These are phyloP conservation scores for Termitomyces bulborhizus DNA, from an alignment of 768 basidiomycete species.

Conservation along the genomic window DNA sequence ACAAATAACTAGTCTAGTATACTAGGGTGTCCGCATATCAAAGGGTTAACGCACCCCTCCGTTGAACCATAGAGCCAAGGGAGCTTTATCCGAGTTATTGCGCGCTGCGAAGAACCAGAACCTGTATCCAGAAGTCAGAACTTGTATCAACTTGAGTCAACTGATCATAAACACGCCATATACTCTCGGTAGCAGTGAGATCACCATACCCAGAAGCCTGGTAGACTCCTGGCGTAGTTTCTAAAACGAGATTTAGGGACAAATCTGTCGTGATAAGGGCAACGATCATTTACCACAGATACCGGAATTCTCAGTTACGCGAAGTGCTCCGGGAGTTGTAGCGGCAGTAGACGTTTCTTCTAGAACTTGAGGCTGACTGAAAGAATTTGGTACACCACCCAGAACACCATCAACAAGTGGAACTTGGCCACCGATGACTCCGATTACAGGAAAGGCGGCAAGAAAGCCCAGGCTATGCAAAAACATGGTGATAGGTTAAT, in stretches of 20 bases:
- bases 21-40: neutral
- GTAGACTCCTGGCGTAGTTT: slow-evolving; percentile 55
- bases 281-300: slow-evolving; percentile 40
- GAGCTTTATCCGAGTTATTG: slow-evolving; percentile 53
- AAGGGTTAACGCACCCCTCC: slow-evolving; percentile 36
- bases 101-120: slow-evolving; percentile 69
- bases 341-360: slow-evolving; percentile 12
- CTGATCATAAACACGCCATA: slow-evolving; percentile 33
- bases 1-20: neutral
- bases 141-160: neutral
- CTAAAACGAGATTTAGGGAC: slow-evolving; percentile 18
- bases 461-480: slow-evolving; percentile 1
- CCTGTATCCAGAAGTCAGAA: slow-evolving; percentile 24
- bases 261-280: neutral
- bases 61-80: slow-evolving; percentile 65
- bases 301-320: slow-evolving; percentile 55
- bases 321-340: slow-evolving; percentile 40
- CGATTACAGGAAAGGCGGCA: slow-evolving; percentile 1
- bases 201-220: slow-evolving; percentile 64
- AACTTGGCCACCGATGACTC: slow-evolving; percentile 30
- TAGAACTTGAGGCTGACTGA: slow-evolving; percentile 11
- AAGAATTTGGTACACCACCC: slow-evolving; percentile 34
- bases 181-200: slow-evolving; percentile 46
- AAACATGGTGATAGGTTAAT: neutral
- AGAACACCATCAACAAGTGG: slow-evolving; percentile 44